A percentile compares a stretch with the other conserved stretches of the same genome.
Conservation (phyloP, 345 rosid genomes). For the Salix exigua region DNA sequence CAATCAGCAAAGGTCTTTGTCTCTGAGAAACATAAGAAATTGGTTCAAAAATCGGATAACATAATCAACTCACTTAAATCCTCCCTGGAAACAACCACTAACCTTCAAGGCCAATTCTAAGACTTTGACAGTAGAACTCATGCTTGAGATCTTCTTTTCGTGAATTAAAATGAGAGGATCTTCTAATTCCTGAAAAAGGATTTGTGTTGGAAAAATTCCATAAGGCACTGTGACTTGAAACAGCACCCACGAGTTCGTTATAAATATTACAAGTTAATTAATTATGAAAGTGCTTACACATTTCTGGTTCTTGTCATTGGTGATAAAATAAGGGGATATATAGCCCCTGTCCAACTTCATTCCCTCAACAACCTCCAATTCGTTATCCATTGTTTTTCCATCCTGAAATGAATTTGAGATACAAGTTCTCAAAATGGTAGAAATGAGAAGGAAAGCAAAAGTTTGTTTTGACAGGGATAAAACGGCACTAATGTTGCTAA, state of each 20-base stretch:
- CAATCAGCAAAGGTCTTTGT: constrained; percentile 76
- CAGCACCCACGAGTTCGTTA: neutral
- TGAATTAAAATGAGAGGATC: constrained; percentile 91
- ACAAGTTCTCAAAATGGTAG: neutral
- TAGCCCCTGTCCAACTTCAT: constrained; percentile 98
- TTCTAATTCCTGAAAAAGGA: constrained; percentile 65
- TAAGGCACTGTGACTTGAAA: neutral
- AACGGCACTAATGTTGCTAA: neutral
- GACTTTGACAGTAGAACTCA: constrained; percentile 70
- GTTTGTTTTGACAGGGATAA: neutral
- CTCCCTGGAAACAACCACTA: neutral
- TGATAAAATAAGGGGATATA: constrained; percentile 90
- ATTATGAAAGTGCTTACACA: constrained; percentile 48
- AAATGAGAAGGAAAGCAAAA: constrained; percentile 2
- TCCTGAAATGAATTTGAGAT: constrained; percentile 41
- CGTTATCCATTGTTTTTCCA: constrained; percentile 83
- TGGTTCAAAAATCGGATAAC: neutral
- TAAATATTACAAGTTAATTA: neutral
- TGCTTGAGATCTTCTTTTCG: constrained; percentile 84
- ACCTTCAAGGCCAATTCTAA: constrained; percentile 91
- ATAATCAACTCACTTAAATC: neutral
- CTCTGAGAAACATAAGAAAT: constrained; percentile 37
- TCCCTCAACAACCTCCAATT: constrained; percentile 94
- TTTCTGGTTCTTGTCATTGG: constrained; percentile 86
- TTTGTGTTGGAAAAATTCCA: neutral